Percentiles rank a stretch among this genome's conserved stretches.
Evolutionary conservation across 2,329 filamentous ascomycete species (phyloP).

Genomic region (Helicocarpus griseus): DNA sequence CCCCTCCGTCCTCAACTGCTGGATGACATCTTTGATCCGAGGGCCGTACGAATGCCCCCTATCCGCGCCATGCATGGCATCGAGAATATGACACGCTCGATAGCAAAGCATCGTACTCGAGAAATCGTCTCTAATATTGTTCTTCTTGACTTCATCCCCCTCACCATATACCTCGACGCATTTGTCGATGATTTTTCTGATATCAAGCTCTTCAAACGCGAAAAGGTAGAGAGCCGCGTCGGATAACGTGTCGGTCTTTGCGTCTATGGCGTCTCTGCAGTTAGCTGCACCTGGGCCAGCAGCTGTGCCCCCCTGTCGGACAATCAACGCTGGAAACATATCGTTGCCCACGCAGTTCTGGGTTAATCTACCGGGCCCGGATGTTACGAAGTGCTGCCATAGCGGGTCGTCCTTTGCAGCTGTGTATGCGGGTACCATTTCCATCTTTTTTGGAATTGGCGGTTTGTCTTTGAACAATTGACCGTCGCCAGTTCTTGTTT

Average conservation of each 20-base stretch:
- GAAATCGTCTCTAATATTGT: background rate
- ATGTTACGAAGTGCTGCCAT: background rate
- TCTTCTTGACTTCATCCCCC: background rate
- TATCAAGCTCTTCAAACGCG: background rate
- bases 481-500: no score
- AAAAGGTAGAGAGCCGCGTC: background rate
- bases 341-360: background rate
- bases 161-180: background rate
- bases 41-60: background rate
- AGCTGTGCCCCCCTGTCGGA: background rate
- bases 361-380: no score
- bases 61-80: background rate
- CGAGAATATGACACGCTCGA: background rate
- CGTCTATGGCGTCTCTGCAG: background rate
- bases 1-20: background rate
- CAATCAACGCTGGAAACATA: background rate
- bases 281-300: background rate
- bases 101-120: background rate
- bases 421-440: background rate
- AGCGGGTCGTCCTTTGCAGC: background rate
- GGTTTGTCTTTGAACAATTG: background rate
- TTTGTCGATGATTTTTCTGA: background rate
- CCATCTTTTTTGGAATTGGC: background rate
- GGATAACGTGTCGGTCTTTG: background rate
- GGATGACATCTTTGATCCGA: background rate